Percentiles rank a stretch among this genome's conserved stretches.
Conservation (phyloP, 2,329 filamentous ascomycete species). For the Coleophoma eucalyptorum region DNA sequence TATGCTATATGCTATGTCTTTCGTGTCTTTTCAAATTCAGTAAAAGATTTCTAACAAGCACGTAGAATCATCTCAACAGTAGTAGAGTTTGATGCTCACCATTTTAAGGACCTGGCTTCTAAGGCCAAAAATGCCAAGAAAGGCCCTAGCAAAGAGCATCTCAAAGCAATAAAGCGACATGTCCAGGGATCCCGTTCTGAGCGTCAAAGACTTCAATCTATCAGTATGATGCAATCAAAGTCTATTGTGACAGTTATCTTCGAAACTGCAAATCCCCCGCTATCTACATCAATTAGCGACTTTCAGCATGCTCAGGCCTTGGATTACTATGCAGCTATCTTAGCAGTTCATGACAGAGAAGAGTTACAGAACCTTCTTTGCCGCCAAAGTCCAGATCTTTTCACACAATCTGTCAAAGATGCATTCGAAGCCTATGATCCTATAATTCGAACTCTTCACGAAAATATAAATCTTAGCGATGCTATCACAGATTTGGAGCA, state of each 20-base stretch:
- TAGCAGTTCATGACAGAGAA: slow-evolving; percentile 71
- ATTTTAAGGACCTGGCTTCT: not conserved
- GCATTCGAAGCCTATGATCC: slow-evolving; percentile 67
- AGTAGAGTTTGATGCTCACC: not conserved
- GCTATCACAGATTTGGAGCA: slow-evolving; percentile 63
- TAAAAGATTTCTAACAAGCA: not conserved
- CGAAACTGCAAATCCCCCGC: slow-evolving; percentile 41
- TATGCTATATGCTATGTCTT: no score
- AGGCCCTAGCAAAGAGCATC: not conserved
- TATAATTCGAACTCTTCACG: slow-evolving; percentile 68
- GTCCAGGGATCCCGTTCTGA: slow-evolving; percentile 46
- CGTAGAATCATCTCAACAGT: not conserved
- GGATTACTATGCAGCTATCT: slow-evolving; percentile 67
- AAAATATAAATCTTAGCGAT: slow-evolving; percentile 65
- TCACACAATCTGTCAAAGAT: slow-evolving; percentile 67
- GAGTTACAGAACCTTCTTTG: slow-evolving; percentile 65
- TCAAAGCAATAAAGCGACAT: not conserved
- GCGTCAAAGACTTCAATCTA: slow-evolving; percentile 55
- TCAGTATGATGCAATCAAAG: slow-evolving; percentile 44
- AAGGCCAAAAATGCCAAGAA: not conserved
- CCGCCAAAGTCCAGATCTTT: slow-evolving; percentile 63
- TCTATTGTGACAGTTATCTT: slow-evolving; percentile 70
- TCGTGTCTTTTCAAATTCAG: not conserved
- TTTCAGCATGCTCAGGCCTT: slow-evolving; percentile 60
- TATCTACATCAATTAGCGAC: slow-evolving; percentile 46